Evolutionary conservation across 371 early-diverging fungal species (phyloP).

Genomic region (Rhizopus stolonifer): DNA sequence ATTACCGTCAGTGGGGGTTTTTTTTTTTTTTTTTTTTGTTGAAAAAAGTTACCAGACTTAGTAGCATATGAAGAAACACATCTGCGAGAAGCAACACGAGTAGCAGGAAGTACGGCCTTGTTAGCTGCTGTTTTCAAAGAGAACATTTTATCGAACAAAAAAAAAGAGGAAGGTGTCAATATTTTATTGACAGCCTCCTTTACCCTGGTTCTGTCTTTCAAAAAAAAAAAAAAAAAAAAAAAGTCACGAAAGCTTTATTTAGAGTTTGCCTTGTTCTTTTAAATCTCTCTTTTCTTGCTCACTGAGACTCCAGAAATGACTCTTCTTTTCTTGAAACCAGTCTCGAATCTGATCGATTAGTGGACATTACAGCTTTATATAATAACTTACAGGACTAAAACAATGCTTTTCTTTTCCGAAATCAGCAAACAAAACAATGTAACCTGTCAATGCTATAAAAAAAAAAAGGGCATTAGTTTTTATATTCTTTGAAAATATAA

Average conservation of each 20-base stretch:
- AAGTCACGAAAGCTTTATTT: conserved; percentile 4
- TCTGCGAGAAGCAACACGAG: conserved; percentile 50
- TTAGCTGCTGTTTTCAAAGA: conserved; percentile 51
- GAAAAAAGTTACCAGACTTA: conserved; percentile 33
- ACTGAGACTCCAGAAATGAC: conserved; percentile 40
- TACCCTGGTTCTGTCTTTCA: conserved; percentile 10
- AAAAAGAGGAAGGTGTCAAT: conserved; percentile 8
- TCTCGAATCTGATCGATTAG: conserved; percentile 39
- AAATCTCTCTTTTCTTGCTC: conserved; percentile 41
- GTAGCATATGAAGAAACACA: conserved; percentile 42
- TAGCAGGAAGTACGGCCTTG: conserved; percentile 48
- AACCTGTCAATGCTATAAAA: conserved; percentile 34
- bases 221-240: conserved; percentile 3
- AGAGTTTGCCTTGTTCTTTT: conserved; percentile 43
- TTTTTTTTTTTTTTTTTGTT: neutral
- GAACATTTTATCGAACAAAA: conserved; percentile 33
- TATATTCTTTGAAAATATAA: neutral
- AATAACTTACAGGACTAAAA: conserved; percentile 45
- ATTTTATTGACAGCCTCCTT: conserved; percentile 14
- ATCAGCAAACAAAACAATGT: conserved; percentile 50
- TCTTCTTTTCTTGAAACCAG: conserved; percentile 44
- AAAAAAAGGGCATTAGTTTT: neutral
- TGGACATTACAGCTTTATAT: neutral
- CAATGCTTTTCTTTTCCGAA: conserved; percentile 48
- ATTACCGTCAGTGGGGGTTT: neutral